Evolutionary conservation across 2,329 filamentous ascomycete species (phyloP), one percentile per base, ranked within the genome.

Genomic region (Trichophyton verrucosum): DNA sequence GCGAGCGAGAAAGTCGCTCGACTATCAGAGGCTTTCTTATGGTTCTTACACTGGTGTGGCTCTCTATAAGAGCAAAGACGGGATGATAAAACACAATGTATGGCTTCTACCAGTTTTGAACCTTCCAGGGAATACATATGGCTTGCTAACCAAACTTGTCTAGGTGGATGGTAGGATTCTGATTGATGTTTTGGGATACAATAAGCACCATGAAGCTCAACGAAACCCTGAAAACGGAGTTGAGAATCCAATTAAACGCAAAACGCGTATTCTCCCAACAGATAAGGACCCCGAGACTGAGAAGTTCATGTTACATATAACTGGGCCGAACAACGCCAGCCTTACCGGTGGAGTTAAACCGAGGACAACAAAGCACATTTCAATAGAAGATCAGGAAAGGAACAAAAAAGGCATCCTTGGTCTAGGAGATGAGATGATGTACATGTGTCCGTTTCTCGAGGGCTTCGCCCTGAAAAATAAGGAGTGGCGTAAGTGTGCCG

Each of bases 401-500:
- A 79, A 78, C 66, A 75, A 71, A 62, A 63, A 69, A 1, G 67
- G 70, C 22, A 76, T 80, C 71, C 66, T 79, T 1, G 65, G 65
- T 11, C 67, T 68, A 22, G 69, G 73, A 24, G 68, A 75, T 0
- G 70, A 77, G 13, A 68, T 80, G 3, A 72, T 57, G 73, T 57
- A 73, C 59, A 72, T 79, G 62, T 72, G 72, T 0, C 76, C 74
- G 3, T 61, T 76, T 44, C 67, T 78, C 40, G 68, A 75, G 5
- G 79, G 77, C 0, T 81, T 76, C 60, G 73, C 77, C 0, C 67
- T 79, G 58, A 78, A 78, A 67, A 78, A 53, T 24, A 53, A 53
- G 8, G 27, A 27, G 76, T 80, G 77, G 78, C 63, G 75, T 75
- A 64, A 69, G 74, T 72, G 22, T 24, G 11, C 13, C 22, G 0